These are phyloP conservation scores for Fusarium sp. DNA, from an alignment of 2,329 filamentous ascomycete genomes.

Conservation along the genomic window DNA sequence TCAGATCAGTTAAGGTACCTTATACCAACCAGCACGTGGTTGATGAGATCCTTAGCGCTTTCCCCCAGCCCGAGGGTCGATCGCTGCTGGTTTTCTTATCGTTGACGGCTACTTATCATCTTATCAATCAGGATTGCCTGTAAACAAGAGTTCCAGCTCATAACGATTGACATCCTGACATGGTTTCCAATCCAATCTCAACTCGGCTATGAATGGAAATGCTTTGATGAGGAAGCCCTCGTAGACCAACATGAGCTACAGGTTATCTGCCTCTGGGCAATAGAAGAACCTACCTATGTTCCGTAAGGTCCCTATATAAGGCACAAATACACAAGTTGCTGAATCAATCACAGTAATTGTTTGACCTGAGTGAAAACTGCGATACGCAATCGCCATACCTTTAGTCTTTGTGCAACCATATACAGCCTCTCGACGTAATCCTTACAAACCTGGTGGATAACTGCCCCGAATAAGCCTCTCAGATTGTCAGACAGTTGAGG, in stretches of 20 bases:
- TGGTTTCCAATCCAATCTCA: background rate
- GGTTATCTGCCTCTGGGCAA: background rate
- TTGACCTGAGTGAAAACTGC: background rate
- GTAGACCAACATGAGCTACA: background rate
- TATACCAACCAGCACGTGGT: constrained; percentile 11
- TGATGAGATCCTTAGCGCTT: background rate
- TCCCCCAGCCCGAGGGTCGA: constrained; percentile 2
- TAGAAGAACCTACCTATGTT: background rate
- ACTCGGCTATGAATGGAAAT: background rate
- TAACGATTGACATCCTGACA: background rate
- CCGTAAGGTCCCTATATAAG: background rate
- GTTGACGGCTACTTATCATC: constrained; percentile 2
- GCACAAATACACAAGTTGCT: background rate
- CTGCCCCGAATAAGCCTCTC: background rate
- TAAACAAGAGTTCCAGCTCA: background rate
- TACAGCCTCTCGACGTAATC: background rate
- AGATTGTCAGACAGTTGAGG: background rate
- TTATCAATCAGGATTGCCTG: constrained; percentile 11
- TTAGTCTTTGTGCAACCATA: background rate
- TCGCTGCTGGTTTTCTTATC: constrained; percentile 16
- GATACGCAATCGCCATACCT: background rate
- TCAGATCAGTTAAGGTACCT: background rate
- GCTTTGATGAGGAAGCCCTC: background rate
- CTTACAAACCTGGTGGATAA: background rate
- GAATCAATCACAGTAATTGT: background rate